phyloP scores from a whole-genome alignment of 2,329 filamentous ascomycete species.

The Westerdykella aurantiaca region DNA sequence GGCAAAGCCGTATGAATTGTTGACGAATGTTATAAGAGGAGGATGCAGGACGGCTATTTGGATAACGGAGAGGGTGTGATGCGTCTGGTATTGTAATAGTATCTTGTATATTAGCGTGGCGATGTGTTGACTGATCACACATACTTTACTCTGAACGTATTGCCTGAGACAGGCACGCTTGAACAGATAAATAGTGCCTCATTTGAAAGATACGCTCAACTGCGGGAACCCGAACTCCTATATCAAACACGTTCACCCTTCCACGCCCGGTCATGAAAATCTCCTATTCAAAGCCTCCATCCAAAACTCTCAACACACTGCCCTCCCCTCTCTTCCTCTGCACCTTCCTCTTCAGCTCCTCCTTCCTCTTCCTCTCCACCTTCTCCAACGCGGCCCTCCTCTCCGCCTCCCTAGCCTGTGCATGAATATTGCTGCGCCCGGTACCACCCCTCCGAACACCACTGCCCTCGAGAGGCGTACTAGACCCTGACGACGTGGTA shows the following conservation, averaged over 20 bases:
- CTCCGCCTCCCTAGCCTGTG: slow-evolving; percentile 55
- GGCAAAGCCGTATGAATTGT: slow-evolving; percentile 80
- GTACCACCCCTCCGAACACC: slow-evolving; percentile 45
- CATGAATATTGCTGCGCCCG: slow-evolving; percentile 57
- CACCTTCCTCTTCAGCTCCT: slow-evolving; percentile 44
- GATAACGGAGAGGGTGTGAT: slow-evolving; percentile 69
- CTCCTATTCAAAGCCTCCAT: slow-evolving; percentile 33
- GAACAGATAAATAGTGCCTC: too few species aligned
- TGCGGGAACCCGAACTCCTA: neutral
- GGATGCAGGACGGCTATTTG: slow-evolving; percentile 91
- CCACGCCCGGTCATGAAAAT: neutral
- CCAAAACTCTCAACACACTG: slow-evolving; percentile 29
- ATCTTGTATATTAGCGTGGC: too few species aligned
- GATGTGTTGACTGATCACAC: too few species aligned
- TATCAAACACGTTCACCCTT: neutral
- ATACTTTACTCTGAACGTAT: neutral
- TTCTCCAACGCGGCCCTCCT: slow-evolving; percentile 47
- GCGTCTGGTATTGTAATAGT: neutral
- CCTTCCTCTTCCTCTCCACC: slow-evolving; percentile 47
- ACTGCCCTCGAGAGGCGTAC: slow-evolving; percentile 20
- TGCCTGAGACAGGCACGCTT: too few species aligned
- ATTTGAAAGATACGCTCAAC: too few species aligned
- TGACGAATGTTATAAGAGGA: slow-evolving; percentile 81
- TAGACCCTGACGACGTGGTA: slow-evolving; percentile 30
- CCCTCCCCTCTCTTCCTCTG: slow-evolving; percentile 23